Conservation (phyloP, 2,329 filamentous ascomycete species). For the Aspergillus quadricinctus region DNA sequence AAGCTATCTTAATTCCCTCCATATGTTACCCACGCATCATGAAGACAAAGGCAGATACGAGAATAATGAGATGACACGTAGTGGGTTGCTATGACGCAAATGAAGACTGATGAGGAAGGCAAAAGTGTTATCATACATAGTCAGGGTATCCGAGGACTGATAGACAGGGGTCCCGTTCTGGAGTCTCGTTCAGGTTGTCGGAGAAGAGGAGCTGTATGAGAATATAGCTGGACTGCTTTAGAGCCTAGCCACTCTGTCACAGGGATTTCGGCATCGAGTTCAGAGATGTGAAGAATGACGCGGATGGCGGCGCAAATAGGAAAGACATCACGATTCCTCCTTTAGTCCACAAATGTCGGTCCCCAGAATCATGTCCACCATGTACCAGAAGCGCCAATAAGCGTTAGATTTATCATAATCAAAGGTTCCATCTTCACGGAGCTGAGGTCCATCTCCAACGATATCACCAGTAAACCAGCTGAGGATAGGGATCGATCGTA, state of each 20-base stretch:
- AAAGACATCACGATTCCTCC: conserved; percentile 40
- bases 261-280: background rate
- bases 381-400: conserved; percentile 60
- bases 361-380: conserved; percentile 52
- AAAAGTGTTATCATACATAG: background rate
- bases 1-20: background rate
- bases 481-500: conserved; percentile 64
- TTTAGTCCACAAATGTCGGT: conserved; percentile 59
- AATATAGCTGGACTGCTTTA: background rate
- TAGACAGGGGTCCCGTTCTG: background rate
- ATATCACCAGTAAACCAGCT: conserved; percentile 63
- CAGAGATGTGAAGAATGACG: background rate
- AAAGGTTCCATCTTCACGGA: conserved; percentile 49
- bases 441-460: conserved; percentile 43
- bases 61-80: background rate
- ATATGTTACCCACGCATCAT: background rate
- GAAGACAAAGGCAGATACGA: background rate
- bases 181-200: background rate
- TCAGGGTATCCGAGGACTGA: background rate
- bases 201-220: background rate
- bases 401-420: conserved; percentile 64
- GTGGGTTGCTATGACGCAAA: background rate
- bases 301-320: background rate
- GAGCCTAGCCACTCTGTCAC: background rate
- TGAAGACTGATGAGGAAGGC: background rate